These are phyloP conservation scores for Adansonia madagascariensis DNA, from an alignment of 441 rosid genomes.

Conservation along the genomic window DNA sequence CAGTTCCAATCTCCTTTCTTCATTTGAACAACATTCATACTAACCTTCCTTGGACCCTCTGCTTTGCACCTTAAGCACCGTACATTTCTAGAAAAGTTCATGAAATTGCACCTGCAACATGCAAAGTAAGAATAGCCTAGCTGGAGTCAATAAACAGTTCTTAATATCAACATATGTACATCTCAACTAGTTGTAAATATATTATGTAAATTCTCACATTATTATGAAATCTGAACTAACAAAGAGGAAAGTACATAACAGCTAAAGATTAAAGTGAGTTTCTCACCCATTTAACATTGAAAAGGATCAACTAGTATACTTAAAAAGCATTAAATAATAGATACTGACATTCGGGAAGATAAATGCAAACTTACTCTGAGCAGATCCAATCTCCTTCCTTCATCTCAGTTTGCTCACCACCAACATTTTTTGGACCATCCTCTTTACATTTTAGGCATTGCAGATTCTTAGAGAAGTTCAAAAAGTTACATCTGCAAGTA, in stretches of 20 bases:
- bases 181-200: neutral
- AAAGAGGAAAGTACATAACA: neutral
- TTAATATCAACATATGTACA: constrained; percentile 9
- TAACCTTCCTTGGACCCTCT: constrained; percentile 57
- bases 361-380: constrained; percentile 51
- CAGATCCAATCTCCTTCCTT: constrained; percentile 91
- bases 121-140: neutral
- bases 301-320: constrained; percentile 16
- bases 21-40: constrained; percentile 49
- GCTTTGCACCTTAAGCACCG: constrained; percentile 69
- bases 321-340: neutral
- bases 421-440: constrained; percentile 57
- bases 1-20: constrained; percentile 93
- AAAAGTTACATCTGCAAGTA: constrained; percentile 69
- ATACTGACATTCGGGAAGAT: neutral
- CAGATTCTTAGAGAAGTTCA: constrained; percentile 70
- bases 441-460: constrained; percentile 69
- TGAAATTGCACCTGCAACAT: constrained; percentile 59
- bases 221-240: constrained; percentile 2
- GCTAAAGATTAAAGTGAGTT: neutral
- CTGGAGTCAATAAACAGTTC: neutral
- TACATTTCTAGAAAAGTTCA: constrained; percentile 70
- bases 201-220: neutral
- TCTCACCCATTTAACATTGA: neutral
- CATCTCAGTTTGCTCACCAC: constrained; percentile 50